A percentile compares a stretch with the other conserved stretches of the same genome.
Evolutionary conservation across 148 eudicot species (phyloP).

Genomic region (Camellia granthamiana): DNA sequence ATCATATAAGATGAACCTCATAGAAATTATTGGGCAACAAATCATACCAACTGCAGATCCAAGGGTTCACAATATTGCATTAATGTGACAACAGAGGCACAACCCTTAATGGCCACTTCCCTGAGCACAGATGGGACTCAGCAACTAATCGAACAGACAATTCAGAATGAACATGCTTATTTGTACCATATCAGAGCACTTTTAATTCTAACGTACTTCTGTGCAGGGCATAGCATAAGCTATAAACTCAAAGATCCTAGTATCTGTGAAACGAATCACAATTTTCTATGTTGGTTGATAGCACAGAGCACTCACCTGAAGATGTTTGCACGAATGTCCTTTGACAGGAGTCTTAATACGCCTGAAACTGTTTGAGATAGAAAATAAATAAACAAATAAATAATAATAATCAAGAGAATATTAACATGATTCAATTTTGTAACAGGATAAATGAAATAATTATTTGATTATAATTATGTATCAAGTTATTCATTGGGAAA

Average conservation of each 20-base stretch:
- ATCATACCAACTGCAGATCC: constrained; percentile 2
- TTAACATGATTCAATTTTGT: background rate
- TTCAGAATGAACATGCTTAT: background rate
- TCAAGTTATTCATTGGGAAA: background rate
- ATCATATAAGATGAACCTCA: background rate
- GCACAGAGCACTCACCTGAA: constrained; percentile 56
- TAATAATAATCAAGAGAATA: constrained; percentile 8
- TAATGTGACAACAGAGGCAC: background rate
- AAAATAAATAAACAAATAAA: background rate
- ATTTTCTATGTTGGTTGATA: background rate
- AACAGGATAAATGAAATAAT: background rate
- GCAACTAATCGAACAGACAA: background rate
- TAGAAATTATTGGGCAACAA: background rate
- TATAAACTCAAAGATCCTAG: background rate
- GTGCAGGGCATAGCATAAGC: background rate
- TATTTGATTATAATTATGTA: background rate
- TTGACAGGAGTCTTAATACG: constrained; percentile 76
- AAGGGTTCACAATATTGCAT: background rate
- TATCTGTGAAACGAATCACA: background rate
- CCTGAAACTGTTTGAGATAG: constrained; percentile 44
- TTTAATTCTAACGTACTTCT: background rate
- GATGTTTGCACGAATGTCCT: constrained; percentile 84
- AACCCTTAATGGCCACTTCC: background rate
- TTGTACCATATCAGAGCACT: background rate
- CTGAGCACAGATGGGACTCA: background rate